phyloP scores from a whole-genome alignment of 768 basidiomycete species.

The Lepiota venenata region DNA sequence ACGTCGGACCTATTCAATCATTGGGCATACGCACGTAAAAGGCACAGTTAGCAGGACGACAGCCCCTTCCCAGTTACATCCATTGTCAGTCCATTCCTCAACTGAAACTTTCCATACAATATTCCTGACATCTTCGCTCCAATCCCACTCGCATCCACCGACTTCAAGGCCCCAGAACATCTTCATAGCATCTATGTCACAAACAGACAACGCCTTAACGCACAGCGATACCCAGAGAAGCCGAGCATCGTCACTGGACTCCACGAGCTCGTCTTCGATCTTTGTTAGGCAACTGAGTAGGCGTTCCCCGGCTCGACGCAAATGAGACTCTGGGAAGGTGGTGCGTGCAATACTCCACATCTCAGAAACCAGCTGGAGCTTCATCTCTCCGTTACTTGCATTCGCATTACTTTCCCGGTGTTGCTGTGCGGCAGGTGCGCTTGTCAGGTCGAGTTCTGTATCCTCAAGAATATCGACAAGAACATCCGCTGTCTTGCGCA shows the following conservation, averaged over 20 bases:
- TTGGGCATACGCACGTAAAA: conserved; percentile 46
- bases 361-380: conserved; percentile 52
- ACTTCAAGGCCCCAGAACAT: conserved; percentile 50
- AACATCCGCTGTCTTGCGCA: conserved; percentile 35
- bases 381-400: conserved; percentile 39
- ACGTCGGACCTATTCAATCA: conserved; percentile 3
- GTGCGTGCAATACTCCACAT: conserved; percentile 51
- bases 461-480: conserved; percentile 50
- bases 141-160: conserved; percentile 32
- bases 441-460: conserved; percentile 35
- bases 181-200: conserved; percentile 39
- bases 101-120: conserved; percentile 57
- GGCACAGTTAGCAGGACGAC: conserved; percentile 55
- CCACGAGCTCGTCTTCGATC: conserved; percentile 42
- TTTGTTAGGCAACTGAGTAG: conserved; percentile 49
- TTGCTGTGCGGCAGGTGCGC: background rate
- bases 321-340: conserved; percentile 37
- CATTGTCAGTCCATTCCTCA: conserved; percentile 50
- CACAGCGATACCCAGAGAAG: conserved; percentile 60
- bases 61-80: conserved; percentile 52
- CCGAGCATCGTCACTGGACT: conserved; percentile 40
- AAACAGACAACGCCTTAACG: conserved; percentile 47
- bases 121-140: conserved; percentile 39
- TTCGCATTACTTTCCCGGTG: conserved; percentile 17
- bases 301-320: conserved; percentile 40